Evolutionary conservation across 805 yeast genomes (phyloP), one percentile per base, ranked within the genome.

Genomic region (Cyberlindnera americana): DNA sequence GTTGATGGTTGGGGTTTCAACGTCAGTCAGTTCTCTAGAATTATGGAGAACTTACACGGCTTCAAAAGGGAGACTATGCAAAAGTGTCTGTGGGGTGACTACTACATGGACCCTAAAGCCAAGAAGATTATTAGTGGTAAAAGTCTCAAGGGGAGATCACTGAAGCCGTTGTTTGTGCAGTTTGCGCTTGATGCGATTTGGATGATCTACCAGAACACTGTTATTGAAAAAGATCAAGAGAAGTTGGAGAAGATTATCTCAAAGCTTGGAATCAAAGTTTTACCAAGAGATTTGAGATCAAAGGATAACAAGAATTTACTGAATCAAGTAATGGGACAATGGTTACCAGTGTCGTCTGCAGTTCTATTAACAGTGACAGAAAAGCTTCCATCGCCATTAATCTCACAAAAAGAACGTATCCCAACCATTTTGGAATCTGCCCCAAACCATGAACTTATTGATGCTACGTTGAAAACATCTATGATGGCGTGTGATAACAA

Each of bases 1-100:
- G 70, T 84, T 15, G 99, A 93, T 64, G 98, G 98, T 11, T 93
- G 99, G 98, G 99, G 98, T 1, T 93, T 93, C 61, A 84, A 87
- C 30, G 70, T 93, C 35, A 78, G 86, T 37, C 96, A 93, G 49
- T 85, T 93, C 62, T 85, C 96, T 7, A 81, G 83, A 41, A 78
- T 93, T 24, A 87, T 88, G 59, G 93, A 83, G 64, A 77, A 77
- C 35, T 88, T 88, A 53, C 66, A 91, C 15, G 96, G 95, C 0
- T 83, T 91, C 49, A 84, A 86, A 48, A 79, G 89, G 46, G 77
- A 78, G 15, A 86, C 78, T 38, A 70, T 93, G 32, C 81, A 82
- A 43, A 84, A 85, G 54, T 88, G 89, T n/a, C 67, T 93, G 5
- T 93, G 98, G 98, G 99, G 99, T 27, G 96, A 91, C 56, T 91